These are phyloP conservation scores for Myxozyma neglecta DNA, from an alignment of 805 yeast species.

Conservation along the genomic window DNA sequence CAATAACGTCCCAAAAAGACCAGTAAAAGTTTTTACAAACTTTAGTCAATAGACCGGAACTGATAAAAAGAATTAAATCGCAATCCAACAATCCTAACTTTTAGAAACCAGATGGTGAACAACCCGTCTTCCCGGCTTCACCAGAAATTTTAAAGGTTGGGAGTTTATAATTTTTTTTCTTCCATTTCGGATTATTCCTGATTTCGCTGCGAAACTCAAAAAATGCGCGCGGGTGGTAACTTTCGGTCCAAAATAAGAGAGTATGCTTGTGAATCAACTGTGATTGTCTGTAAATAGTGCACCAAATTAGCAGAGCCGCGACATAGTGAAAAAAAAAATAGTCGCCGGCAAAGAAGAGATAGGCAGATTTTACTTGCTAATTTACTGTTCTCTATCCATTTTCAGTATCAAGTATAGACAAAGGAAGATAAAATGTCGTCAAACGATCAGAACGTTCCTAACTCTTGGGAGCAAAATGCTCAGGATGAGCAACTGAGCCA, in stretches of 20 bases:
- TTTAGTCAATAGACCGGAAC: too few relatives aligned
- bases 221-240: too few relatives aligned
- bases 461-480: slow-evolving; percentile 30
- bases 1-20: too few relatives aligned
- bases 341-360: not conserved
- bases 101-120: not conserved
- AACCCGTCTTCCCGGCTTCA: not conserved
- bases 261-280: too few relatives aligned
- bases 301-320: not conserved
- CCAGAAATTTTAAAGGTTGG: slow-evolving; percentile 7
- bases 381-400: not conserved
- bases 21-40: too few relatives aligned
- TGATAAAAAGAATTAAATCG: not conserved
- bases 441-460: slow-evolving; percentile 24
- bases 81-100: not conserved
- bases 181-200: not conserved
- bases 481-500: slow-evolving; percentile 28
- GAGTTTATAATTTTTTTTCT: not conserved
- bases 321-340: not conserved
- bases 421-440: slow-evolving; percentile 6
- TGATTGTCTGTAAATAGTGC: too few relatives aligned
- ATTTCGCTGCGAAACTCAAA: too few relatives aligned
- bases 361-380: not conserved
- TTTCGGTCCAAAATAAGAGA: too few relatives aligned
- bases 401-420: not conserved